These are phyloP conservation scores for Ilyonectria sp. DNA, from an alignment of 2,329 filamentous ascomycete species.

Conservation along the genomic window DNA sequence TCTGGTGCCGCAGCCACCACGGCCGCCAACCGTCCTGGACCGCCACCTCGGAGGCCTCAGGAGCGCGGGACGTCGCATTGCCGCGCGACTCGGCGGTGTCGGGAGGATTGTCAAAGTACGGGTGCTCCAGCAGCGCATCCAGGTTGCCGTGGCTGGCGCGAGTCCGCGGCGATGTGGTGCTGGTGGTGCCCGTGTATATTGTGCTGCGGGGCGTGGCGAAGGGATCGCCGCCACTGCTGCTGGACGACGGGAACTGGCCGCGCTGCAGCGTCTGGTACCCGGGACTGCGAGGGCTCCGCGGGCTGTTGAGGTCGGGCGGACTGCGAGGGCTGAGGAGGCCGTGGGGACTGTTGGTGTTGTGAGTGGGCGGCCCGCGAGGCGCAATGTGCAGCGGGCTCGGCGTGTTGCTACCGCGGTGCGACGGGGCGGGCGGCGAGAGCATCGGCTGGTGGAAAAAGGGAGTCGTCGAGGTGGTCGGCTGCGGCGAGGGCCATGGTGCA, in stretches of 20 bases:
- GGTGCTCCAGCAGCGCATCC: slow-evolving; percentile 42
- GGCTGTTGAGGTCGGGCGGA: slow-evolving; percentile 35
- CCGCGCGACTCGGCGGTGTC: slow-evolving; percentile 32
- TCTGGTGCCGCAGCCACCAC: slow-evolving; percentile 42
- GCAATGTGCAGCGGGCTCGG: slow-evolving; percentile 32
- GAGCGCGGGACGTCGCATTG: slow-evolving; percentile 23
- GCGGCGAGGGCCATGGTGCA: slow-evolving; percentile 39
- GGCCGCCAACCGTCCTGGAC: slow-evolving; percentile 48
- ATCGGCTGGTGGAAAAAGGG: slow-evolving; percentile 37
- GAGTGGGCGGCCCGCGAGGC: neutral
- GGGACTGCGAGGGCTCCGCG: slow-evolving; percentile 40
- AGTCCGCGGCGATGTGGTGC: slow-evolving; percentile 29
- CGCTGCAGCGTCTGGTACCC: slow-evolving; percentile 38
- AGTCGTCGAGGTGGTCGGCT: slow-evolving; percentile 42
- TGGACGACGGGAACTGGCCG: slow-evolving; percentile 39
- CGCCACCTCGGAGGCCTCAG: slow-evolving; percentile 38
- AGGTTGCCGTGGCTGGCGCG: slow-evolving; percentile 32
- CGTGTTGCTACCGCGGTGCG: slow-evolving; percentile 30
- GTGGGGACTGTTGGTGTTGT: slow-evolving; percentile 37
- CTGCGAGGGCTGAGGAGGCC: slow-evolving; percentile 36
- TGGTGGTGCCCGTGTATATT: slow-evolving; percentile 21
- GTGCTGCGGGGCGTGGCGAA: slow-evolving; percentile 36
- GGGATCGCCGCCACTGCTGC: slow-evolving; percentile 30
- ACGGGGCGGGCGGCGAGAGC: slow-evolving; percentile 43
- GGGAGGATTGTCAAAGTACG: slow-evolving; percentile 46